Conservation (phyloP, 2,329 filamentous ascomycete genomes). For the Elsinoe necatrix region DNA sequence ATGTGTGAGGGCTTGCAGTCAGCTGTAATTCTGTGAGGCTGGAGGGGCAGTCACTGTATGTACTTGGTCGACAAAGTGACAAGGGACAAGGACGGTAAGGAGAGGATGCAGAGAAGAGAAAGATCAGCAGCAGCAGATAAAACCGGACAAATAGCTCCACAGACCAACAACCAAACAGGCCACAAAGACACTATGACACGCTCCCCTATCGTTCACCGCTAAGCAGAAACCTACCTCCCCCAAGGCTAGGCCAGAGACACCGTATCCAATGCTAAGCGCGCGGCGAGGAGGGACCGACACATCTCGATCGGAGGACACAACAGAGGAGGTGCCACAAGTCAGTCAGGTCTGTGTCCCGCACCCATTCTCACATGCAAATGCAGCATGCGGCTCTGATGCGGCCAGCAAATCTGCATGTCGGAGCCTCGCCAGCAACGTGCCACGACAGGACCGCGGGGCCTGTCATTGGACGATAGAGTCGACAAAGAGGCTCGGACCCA, state of each 20-base stretch:
- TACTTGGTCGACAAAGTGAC: neutral
- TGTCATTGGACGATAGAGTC: neutral
- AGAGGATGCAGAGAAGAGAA: neutral
- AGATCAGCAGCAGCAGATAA: constrained; percentile 13
- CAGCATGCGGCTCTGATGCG: constrained; percentile 10
- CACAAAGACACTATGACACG: constrained; percentile 12
- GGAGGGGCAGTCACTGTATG: constrained; percentile 7
- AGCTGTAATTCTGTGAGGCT: neutral
- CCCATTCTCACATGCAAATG: constrained; percentile 8
- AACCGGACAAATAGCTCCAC: constrained; percentile 11
- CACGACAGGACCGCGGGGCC: constrained; percentile 10
- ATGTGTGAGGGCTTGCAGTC: neutral
- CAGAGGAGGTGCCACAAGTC: constrained; percentile 6
- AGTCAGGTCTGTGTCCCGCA: constrained; percentile 1
- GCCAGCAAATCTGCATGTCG: neutral
- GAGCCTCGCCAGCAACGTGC: constrained; percentile 4
- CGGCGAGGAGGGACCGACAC: neutral
- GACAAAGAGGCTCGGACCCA: neutral
- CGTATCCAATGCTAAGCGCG: constrained; percentile 4
- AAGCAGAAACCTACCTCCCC: constrained; percentile 7
- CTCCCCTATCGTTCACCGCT: constrained; percentile 15
- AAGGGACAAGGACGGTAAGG: neutral
- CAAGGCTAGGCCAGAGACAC: constrained; percentile 12
- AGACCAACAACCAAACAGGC: constrained; percentile 12
- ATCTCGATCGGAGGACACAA: neutral